Evolutionary conservation across 176 grass and related monocot genomes (phyloP).

Genomic region (Carex pumila): DNA sequence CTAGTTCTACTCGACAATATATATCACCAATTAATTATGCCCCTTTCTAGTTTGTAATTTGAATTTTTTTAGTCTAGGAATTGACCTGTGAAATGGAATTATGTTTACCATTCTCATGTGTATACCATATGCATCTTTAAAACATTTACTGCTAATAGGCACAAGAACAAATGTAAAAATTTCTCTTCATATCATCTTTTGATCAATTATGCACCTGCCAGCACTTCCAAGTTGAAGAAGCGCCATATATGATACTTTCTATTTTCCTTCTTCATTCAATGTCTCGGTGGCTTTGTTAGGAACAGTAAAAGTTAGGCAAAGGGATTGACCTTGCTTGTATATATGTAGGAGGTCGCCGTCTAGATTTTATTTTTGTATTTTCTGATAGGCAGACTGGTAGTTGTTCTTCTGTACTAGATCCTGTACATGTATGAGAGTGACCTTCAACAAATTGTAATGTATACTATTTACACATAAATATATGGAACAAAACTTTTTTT

Average conservation of each 20-base stretch:
- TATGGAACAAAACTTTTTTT: neutral
- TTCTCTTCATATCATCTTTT: too few species aligned
- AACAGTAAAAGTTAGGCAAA: neutral
- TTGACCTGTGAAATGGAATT: too few species aligned
- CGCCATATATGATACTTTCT: neutral
- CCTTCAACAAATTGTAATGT: neutral
- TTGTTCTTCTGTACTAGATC: neutral
- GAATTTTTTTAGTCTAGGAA: too few species aligned
- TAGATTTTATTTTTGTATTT: neutral
- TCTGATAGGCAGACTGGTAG: neutral
- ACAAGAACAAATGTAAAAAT: too few species aligned
- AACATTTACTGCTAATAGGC: too few species aligned
- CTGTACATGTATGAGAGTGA: neutral
- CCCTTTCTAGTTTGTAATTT: neutral
- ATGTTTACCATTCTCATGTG: too few species aligned
- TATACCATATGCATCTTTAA: too few species aligned
- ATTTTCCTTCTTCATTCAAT: neutral
- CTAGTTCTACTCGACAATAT: too few species aligned
- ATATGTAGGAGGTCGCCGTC: neutral
- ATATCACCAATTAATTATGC: neutral
- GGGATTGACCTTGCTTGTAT: neutral
- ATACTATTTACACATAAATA: neutral
- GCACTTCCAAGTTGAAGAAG: too few species aligned
- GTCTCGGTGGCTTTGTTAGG: neutral
- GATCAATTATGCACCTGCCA: neutral